Base-by-base conservation (phyloP, 441 rosid species). In the Pelargonium australe region DNA sequence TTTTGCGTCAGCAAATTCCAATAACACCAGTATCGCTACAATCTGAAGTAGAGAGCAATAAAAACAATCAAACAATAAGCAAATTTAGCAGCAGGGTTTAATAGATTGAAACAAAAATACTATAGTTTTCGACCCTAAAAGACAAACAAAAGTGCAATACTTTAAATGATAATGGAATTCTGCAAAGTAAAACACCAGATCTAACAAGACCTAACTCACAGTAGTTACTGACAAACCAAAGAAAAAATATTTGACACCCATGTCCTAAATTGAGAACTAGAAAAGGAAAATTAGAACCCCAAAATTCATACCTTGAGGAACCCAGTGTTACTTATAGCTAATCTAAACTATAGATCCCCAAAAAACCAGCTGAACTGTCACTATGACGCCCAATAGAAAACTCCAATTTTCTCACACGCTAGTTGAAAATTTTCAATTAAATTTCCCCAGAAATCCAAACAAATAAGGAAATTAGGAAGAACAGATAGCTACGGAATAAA, bases 21-120 rank as follows among this genome's bases (percentile, higher is more conserved):
- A 69, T 78, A 84, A 85, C 67, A 87, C 77, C 37, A 85, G 61
- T 68, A 86, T 70, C 73, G 90, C 77, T 67, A 83, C 77, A 80
- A 89, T 76, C 99, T 95, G 89, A 72, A 74, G 41, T 23, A 69
- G 68, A 70, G 34, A 20, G 71, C 63, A n/a, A 60, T 43, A 14
- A 20, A 20, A 44, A 8, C 5, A 44, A n/a, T 23, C 28, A 57
- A 70, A 44, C 74, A 16, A 13, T 8, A 4, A n/a, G 64, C 58
- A 41, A 65, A 41, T 10, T 14, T 13, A 69, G 64, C 40, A 3
- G 16, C 16, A 23, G 49, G 8, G 19, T 6, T 53, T 5, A 14
- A 5, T 19, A 3, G 7, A 13, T 19, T 19, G 2, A 53, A 69
- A 20, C 57, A 40, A 67, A 31, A 2, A 64, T 14, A 49, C 0